Evolutionary conservation across 2,329 filamentous ascomycete genomes (phyloP).

Genomic region (Tolypocladium endophyticum): DNA sequence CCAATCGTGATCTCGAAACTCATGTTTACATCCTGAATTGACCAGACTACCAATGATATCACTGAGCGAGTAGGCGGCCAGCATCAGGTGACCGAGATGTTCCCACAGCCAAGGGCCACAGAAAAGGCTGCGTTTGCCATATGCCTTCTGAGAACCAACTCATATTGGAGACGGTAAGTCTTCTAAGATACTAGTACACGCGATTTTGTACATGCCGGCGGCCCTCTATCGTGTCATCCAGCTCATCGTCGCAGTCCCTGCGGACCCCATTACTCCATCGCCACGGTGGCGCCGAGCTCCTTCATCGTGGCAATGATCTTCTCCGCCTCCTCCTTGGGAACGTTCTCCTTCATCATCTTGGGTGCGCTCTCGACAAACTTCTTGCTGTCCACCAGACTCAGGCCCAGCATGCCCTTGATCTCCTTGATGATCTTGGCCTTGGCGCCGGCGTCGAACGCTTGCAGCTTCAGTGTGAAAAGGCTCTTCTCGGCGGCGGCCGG

Average conservation of each 20-base stretch:
- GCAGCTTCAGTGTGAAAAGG: constrained; percentile 90
- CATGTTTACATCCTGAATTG: no score
- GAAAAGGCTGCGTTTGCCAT: background rate
- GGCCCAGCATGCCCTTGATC: constrained; percentile 88
- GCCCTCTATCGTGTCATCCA: constrained; percentile 20
- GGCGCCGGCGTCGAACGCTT: constrained; percentile 73
- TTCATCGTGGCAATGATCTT: constrained; percentile 96
- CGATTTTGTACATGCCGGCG: constrained; percentile 28
- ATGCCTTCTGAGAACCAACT: background rate
- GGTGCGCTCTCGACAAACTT: constrained; percentile 98
- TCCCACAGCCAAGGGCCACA: background rate
- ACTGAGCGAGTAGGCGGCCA: background rate
- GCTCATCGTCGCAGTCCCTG: constrained; percentile 1
- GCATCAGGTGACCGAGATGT: background rate
- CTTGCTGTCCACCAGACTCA: constrained; percentile 98
- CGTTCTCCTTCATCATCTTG: constrained; percentile 98
- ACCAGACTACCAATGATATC: background rate
- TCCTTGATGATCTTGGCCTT: constrained; percentile 99
- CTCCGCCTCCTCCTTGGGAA: constrained; percentile 97
- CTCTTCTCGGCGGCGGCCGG: constrained; percentile 91
- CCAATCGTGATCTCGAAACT: no score
- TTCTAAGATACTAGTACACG: constrained; percentile 25
- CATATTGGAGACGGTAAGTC: background rate
- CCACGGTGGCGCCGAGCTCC: constrained; percentile 77
- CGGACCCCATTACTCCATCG: constrained; percentile 64